phyloP scores from a whole-genome alignment of 1,284 basidiomycete genomes.

The Peniophora sp. region DNA sequence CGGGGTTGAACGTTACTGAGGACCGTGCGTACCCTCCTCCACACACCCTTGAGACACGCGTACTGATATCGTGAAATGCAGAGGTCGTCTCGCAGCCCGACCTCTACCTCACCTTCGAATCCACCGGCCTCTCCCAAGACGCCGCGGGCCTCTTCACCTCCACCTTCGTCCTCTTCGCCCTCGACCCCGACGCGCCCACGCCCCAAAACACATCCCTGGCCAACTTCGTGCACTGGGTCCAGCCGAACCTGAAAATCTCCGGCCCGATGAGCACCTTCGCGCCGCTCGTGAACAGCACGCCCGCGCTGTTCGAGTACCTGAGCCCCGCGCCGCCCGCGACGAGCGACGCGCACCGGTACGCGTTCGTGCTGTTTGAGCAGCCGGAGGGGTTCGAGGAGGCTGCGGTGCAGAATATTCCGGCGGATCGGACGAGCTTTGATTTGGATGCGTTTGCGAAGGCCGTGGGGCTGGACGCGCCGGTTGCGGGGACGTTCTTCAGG shows the following conservation, averaged over 20 bases:
- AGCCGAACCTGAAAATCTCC: constrained; percentile 30
- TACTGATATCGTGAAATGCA: no score
- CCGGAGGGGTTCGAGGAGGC: constrained; percentile 16
- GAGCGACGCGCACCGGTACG: constrained; percentile 37
- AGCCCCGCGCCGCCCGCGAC: constrained; percentile 34
- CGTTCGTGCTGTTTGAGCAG: constrained; percentile 21
- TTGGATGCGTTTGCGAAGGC: constrained; percentile 20
- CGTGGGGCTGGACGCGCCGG: constrained; percentile 18
- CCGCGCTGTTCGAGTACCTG: constrained; percentile 31
- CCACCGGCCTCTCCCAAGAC: constrained; percentile 16
- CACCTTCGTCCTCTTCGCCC: constrained; percentile 35
- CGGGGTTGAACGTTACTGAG: constrained; percentile 3
- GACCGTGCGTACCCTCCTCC: constrained; percentile 3
- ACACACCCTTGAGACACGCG: no score
- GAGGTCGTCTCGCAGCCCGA: constrained; percentile 30
- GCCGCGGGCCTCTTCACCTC: constrained; percentile 17
- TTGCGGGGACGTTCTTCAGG: constrained; percentile 24
- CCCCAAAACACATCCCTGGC: constrained; percentile 31
- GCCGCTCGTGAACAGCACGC: constrained; percentile 27
- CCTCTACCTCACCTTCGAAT: constrained; percentile 26
- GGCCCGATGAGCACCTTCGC: constrained; percentile 11
- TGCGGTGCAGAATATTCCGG: constrained; percentile 15
- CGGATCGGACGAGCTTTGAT: constrained; percentile 20
- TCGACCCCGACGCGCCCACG: constrained; percentile 44
- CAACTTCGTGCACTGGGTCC: constrained; percentile 38